Conservation (phyloP, 306 rosid genomes). For the Rosa multiflora region DNA sequence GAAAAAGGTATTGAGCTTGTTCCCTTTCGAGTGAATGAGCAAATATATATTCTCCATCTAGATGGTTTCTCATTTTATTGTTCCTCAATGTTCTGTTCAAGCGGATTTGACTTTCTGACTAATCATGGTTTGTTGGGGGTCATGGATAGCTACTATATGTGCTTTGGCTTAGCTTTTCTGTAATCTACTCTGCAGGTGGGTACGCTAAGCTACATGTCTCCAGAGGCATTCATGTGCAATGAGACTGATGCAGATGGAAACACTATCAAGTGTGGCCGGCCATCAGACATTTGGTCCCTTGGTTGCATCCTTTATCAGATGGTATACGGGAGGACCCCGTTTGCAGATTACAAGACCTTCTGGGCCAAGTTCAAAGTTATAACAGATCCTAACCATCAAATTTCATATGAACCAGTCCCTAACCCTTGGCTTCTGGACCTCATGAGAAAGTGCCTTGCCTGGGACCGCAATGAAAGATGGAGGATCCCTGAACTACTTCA, state of each 20-base stretch:
- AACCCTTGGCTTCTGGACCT: conserved; percentile 94
- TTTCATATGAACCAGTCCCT: conserved; percentile 55
- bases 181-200: conserved; percentile 58
- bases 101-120: background rate
- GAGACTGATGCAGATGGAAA: conserved; percentile 85
- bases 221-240: conserved; percentile 96
- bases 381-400: conserved; percentile 82
- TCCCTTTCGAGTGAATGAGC: background rate
- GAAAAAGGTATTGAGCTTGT: conserved; percentile 6
- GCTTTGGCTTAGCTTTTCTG: conserved; percentile 5
- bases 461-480: conserved; percentile 96
- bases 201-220: conserved; percentile 96
- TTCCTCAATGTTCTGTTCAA: background rate
- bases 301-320: conserved; percentile 98
- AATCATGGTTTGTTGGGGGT: background rate
- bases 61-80: background rate
- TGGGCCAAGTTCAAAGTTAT: conserved; percentile 95
- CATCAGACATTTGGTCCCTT: conserved; percentile 95
- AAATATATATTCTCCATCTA: background rate
- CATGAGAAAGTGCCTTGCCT: conserved; percentile 89
- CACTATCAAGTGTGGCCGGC: conserved; percentile 86
- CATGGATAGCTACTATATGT: background rate
- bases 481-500: conserved; percentile 88
- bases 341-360: conserved; percentile 85
- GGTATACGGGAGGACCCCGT: conserved; percentile 94